Base-by-base conservation (phyloP, 768 basidiomycete species). In the Coprinellus micaceus region DNA sequence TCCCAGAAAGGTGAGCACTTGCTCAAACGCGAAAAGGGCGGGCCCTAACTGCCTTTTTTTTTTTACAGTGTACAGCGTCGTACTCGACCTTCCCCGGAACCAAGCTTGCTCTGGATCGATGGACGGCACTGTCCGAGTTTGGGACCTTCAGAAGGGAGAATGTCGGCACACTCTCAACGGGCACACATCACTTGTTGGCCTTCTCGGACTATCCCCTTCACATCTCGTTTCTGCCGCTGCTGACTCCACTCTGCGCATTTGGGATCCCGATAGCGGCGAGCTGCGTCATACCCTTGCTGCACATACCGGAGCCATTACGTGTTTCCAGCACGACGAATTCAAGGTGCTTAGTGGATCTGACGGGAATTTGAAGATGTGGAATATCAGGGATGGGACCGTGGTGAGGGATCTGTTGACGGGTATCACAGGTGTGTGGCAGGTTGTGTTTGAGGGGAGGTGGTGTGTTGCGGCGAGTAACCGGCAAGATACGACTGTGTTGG, bases 331-430 rank as follows among this genome's bases (percentile, higher is more conserved):
- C 62, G 96, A 98, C 69, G 95, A 98, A 68, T 93, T 91, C 77
- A 98, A 97, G 68, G 92, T 98, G 44, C 80, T 99, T 26, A 92
- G 89, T 64, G 96, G 96, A 12, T 91, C 89, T 13, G 97, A 98
- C 63, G 97, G 97, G 15, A 93, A 91, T 57, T 78, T 99, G 63
- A 98, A 98, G 79, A 91, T 98, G 86, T 99, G 97, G 97, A 91
- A 98, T 68, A 80, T 96, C 58, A 76, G 86, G 36, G 91, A 94
- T 54, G 97, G 96, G 21, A 80, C 81, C 0, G 86, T 91, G 37
- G 86, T 93, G 12, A 81, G 93, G 30, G 97, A 98, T 67, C 76
- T 99, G 60, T 75, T 98, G 60, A 91, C 89, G 1, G 90, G 92
- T 10, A 91, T 98, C 60, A 89, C 86, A 17, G 94, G 93, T 12